phyloP scores from a whole-genome alignment of 2,329 filamentous ascomycete species.

The Pseudogymnoascus verrucosus region DNA sequence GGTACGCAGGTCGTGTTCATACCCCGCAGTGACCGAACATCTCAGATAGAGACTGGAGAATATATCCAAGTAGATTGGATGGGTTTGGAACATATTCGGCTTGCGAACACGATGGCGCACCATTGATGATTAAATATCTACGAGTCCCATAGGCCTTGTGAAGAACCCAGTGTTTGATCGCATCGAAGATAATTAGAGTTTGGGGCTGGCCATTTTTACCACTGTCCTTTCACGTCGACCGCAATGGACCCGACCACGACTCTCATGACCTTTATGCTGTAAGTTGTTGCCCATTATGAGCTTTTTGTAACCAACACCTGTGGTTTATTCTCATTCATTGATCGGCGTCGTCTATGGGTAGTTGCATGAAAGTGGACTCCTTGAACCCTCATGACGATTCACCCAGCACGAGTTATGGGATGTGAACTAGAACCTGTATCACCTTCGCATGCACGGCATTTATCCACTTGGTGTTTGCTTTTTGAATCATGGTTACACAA shows the following conservation, averaged over 20 bases:
- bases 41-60: neutral
- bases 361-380: conserved; percentile 1
- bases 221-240: neutral
- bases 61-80: conserved; percentile 3
- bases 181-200: neutral
- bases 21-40: neutral
- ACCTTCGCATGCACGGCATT: neutral
- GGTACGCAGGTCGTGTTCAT: neutral
- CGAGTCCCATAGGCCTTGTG: neutral
- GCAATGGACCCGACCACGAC: conserved; percentile 55
- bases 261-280: conserved; percentile 62
- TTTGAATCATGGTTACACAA: neutral
- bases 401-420: neutral
- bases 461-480: neutral
- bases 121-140: conserved; percentile 1
- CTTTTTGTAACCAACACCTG: neutral
- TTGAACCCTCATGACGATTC: conserved; percentile 2
- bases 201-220: conserved; percentile 5
- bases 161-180: neutral
- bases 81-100: neutral
- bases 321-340: neutral
- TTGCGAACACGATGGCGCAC: neutral
- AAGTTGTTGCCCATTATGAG: conserved; percentile 33
- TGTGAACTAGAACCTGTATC: neutral
- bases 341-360: conserved; percentile 2